Percentiles rank a stretch among this genome's conserved stretches.
phyloP scores from a whole-genome alignment of 371 early-diverging fungal genomes.

The Dichotomocladium elegans region DNA sequence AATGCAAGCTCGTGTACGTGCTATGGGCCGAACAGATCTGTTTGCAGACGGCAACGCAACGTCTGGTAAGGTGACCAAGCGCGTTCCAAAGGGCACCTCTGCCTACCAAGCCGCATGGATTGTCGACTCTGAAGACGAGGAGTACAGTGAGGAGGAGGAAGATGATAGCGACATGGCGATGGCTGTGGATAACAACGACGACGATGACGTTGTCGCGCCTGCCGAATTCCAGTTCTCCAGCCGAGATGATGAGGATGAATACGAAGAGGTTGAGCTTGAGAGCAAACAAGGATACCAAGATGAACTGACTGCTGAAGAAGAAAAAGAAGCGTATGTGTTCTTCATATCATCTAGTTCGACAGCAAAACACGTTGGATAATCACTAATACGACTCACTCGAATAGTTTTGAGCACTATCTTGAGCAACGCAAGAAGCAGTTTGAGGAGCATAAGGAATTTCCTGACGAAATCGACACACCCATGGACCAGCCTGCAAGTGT shows the following conservation, averaged over 20 bases:
- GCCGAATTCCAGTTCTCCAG: conserved; percentile 7
- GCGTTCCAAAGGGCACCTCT: conserved; percentile 94
- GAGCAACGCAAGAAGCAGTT: conserved; percentile 63
- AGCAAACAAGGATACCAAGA: conserved; percentile 37
- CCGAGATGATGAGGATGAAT: conserved; percentile 62
- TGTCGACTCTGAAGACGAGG: conserved; percentile 70
- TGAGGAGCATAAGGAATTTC: conserved; percentile 81
- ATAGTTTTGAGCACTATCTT: conserved; percentile 65
- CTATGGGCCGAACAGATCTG: conserved; percentile 24
- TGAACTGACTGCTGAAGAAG: conserved; percentile 45
- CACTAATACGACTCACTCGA: background rate
- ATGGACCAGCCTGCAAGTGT: conserved; percentile 77
- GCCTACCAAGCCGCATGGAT: conserved; percentile 98
- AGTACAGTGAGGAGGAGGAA: conserved; percentile 62
- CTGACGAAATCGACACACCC: conserved; percentile 96
- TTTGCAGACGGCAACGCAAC: no score
- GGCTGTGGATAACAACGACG: conserved; percentile 34
- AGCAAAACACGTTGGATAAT: no score
- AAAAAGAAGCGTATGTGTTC: conserved; percentile 35
- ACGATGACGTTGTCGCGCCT: conserved; percentile 32
- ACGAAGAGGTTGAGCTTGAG: conserved; percentile 73
- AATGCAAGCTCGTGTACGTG: conserved; percentile 40
- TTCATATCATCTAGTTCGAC: background rate
- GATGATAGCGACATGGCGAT: conserved; percentile 45
- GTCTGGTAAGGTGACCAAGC: conserved; percentile 28